Base-by-base conservation (phyloP, 768 basidiomycete genomes). In the Roridomyces roridus region DNA sequence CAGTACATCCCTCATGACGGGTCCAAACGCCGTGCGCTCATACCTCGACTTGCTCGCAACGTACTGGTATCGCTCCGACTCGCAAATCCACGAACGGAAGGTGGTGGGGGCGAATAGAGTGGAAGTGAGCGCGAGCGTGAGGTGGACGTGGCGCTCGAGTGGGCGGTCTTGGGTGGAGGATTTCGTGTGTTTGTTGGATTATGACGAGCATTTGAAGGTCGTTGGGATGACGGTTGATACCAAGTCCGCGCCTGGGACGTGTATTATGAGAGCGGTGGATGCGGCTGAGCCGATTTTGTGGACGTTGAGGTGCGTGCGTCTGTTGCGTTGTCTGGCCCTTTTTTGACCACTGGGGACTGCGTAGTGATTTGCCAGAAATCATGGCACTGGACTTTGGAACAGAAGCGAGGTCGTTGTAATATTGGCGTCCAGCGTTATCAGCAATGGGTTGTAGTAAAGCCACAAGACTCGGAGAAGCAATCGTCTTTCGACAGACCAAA, bases 11-110 rank as follows among this genome's bases (percentile, higher is more conserved):
- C 70, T 74, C 11, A 62, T 81, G 6, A 64, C 69, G 26, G 81
- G 81, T 9, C 59, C 71, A 14, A 80, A 81, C 49, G 81, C 77
- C 15, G 67, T 81, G 25, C 77, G 80, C 18, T 82, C 81, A 1
- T 82, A 81, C 59, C 80, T 81, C 46, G 80, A 82, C 65, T 66
- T 81, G 40, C 65, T 81, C 26, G 72, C 77, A 15, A 79, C 79
- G 3, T 73, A 81, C 60, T 82, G 76, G 74, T 70, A 67, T 5
- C 75, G 80, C 8, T 68, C 74, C 1, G 61, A 72, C 20, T 56
- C 72, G 17, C 18, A 65, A 49, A 52, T 64, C 25, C 64, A 71
- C 56, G 46, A 64, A 55, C 57, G 68, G 6, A 56, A 64, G 15
- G 66, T 71, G 5, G 68, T 74, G 25, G 36, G 65, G 6, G 57